Base-by-base conservation (phyloP, 108 stramenopile species). In the Cylindrotheca closterium region DNA sequence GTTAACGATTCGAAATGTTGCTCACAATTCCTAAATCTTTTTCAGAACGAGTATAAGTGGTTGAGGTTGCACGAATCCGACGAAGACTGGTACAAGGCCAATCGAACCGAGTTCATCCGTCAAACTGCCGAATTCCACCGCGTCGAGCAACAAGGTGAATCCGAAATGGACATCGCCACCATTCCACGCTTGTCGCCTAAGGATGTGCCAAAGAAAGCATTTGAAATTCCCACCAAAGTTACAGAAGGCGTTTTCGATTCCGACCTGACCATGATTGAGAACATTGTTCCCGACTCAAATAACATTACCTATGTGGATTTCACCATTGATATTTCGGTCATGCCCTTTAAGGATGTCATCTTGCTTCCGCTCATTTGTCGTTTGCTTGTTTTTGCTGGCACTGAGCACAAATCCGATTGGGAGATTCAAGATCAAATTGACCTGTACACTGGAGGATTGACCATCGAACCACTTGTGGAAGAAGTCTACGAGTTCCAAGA, bases 261-360 rank as follows among this genome's bases (percentile, higher is more conserved):
- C 45, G 88, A 84, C 19, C 68, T 89, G 29, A 75, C 66, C 47
- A 54, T 93, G 47, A 59, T 93, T 19, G 65, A 66, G 21, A 87
- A 94, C 63, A 74, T 67, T 21, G 64, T 96, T 21, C 30, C 47
- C 1, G 61, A 82, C 48, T 91, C 80, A 51, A 79, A 77, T 55
- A 92, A 92, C 26, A 92, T 97, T 60, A 65, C 87, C 8, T 96
- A 96, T 67, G 73, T 92, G 27, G 88, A 93, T 70, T 75, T 92
- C 48, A 87, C 86, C 1, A 51, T 97, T 15, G 95, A 96, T 70
- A 62, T 92, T 31, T 86, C 86, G 31, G 76, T 63, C 61, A 29
- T 97, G 58, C 78, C 71, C 25, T 82, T 87, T 55, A 83, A 89
- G 27, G 91, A 95, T 58, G 27, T 88, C 26, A 67, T 74, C 2